Evolutionary conservation across 208 protist genomes (phyloP).

Genomic region (Trypanosoma rangeli): DNA sequence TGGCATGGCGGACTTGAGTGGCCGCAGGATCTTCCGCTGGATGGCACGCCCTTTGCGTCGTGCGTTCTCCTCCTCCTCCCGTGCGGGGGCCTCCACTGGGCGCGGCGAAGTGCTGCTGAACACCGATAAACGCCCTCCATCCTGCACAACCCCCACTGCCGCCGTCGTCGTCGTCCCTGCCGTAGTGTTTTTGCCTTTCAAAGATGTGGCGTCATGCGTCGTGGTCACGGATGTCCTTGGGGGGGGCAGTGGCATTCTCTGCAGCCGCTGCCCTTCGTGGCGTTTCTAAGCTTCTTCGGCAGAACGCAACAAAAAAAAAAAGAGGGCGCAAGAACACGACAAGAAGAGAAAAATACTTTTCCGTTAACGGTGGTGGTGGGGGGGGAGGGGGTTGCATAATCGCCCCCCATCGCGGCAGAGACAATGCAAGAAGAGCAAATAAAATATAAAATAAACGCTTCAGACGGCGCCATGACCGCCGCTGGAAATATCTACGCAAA

Average conservation of each 20-base stretch:
- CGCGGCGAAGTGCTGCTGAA: not conserved
- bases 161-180: not conserved
- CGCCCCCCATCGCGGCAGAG: too few species aligned
- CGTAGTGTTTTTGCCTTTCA: not conserved
- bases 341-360: not conserved
- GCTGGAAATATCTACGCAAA: not conserved
- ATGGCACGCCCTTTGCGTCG: conserved; percentile 10
- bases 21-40: conserved; percentile 4
- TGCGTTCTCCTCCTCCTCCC: not conserved
- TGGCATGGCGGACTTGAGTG: not conserved
- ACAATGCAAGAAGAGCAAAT: not conserved
- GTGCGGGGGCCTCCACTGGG: not conserved
- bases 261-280: not conserved
- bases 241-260: not conserved
- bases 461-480: too few species aligned
- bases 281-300: not conserved
- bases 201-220: not conserved
- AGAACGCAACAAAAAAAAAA: not conserved
- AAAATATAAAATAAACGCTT: not conserved
- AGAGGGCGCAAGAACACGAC: not conserved
- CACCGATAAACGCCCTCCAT: not conserved
- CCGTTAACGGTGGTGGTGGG: not conserved
- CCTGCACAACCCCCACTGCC: not conserved
- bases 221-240: not conserved
- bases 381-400: too few species aligned